Conservation (phyloP, 768 basidiomycete genomes). For the Sarcodon aspratus region DNA sequence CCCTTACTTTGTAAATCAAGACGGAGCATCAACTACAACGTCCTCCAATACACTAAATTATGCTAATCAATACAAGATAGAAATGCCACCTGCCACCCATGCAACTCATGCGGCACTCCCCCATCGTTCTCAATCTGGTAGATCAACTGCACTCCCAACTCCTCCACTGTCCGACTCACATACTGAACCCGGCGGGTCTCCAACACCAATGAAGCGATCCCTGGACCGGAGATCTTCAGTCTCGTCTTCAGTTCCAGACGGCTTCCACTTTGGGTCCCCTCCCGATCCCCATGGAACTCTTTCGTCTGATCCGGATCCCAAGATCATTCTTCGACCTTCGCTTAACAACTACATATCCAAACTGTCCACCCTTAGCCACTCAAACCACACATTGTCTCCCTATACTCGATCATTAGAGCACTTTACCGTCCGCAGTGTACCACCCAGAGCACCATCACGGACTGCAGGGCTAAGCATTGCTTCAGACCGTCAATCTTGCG, state of each 20-base stretch:
- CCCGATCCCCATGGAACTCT: constrained; percentile 17
- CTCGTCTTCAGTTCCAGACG: constrained; percentile 21
- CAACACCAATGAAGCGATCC: constrained; percentile 6
- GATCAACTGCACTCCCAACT: constrained; percentile 31
- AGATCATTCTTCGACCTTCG: constrained; percentile 53
- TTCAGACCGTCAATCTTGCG: constrained; percentile 32
- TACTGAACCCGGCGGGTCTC: constrained; percentile 5
- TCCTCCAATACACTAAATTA: background rate
- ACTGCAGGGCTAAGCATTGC: constrained; percentile 21
- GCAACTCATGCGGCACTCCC: constrained; percentile 38
- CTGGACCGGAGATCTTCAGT: constrained; percentile 21
- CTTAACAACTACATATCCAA: constrained; percentile 73
- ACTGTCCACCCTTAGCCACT: constrained; percentile 73
- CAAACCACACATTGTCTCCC: constrained; percentile 89
- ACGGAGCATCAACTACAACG: constrained; percentile 3
- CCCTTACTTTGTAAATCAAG: constrained; percentile 2
- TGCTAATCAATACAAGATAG: background rate
- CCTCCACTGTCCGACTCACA: constrained; percentile 28
- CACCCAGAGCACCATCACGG: constrained; percentile 34
- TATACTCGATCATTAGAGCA: constrained; percentile 87
- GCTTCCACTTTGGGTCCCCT: constrained; percentile 23
- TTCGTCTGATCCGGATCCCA: constrained; percentile 30
- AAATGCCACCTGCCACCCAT: constrained; percentile 11
- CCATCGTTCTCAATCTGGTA: constrained; percentile 37
- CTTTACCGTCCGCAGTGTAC: constrained; percentile 86